Evolutionary conservation across 345 rosid genomes (phyloP).

Genomic region (Carallia pectinifolia): DNA sequence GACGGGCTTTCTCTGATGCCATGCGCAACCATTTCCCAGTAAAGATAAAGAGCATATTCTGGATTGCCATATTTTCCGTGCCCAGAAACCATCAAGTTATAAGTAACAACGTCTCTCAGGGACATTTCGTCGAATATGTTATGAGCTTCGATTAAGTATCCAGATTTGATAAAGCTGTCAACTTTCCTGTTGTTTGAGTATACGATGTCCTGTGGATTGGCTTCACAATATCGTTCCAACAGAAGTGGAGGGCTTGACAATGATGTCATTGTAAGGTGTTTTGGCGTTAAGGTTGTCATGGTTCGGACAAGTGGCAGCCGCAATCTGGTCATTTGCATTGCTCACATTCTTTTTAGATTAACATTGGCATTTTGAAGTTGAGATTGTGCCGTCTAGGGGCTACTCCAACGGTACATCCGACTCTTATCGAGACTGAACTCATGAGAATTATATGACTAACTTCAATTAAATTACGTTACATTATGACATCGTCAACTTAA

Average conservation of each 20-base stretch:
- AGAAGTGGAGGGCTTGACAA: slow-evolving; percentile 13
- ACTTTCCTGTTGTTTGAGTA: slow-evolving; percentile 45
- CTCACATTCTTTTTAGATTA: not conserved
- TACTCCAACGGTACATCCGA: too few relatives aligned
- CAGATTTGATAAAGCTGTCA: slow-evolving; percentile 40
- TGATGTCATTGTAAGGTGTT: slow-evolving; percentile 9
- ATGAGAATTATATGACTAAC: too few relatives aligned
- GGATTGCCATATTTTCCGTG: slow-evolving; percentile 39
- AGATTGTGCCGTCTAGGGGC: too few relatives aligned
- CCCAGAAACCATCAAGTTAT: slow-evolving; percentile 65
- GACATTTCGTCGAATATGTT: slow-evolving; percentile 58
- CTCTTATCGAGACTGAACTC: too few relatives aligned
- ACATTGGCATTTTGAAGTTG: not conserved
- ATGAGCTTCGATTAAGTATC: slow-evolving; percentile 43
- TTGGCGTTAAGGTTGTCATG: slow-evolving; percentile 31
- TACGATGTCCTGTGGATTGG: slow-evolving; percentile 16
- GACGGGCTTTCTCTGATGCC: slow-evolving; percentile 63
- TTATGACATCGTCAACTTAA: too few relatives aligned
- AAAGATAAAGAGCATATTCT: slow-evolving; percentile 38
- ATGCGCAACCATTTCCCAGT: slow-evolving; percentile 47
- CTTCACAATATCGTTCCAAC: slow-evolving; percentile 34
- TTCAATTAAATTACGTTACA: too few relatives aligned
- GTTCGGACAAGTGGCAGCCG: slow-evolving; percentile 27
- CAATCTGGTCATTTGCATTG: slow-evolving; percentile 39
- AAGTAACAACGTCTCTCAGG: slow-evolving; percentile 54